Evolutionary conservation across 768 basidiomycete genomes (phyloP), one percentile per base, ranked within the genome.

Genomic region (Suillus tomentosus): DNA sequence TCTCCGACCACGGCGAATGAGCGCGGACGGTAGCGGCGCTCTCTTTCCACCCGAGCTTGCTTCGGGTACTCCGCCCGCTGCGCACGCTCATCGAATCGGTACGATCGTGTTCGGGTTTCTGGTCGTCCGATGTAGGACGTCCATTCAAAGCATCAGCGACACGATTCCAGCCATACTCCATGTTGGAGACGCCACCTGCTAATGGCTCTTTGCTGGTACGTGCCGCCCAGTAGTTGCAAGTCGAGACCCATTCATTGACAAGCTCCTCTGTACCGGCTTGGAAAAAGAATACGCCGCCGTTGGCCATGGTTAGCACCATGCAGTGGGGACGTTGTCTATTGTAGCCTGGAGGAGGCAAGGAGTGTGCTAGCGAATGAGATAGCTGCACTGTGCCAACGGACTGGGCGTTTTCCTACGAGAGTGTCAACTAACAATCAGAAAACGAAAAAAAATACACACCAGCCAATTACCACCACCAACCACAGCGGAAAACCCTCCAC

Each of bases 181-280:
- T 96, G 78, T 99, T 99, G 57, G 94, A 95, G 9, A 99, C 96
- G 27, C 97, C 97, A 5, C 97, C 97, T 2, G 92, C 85, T 3
- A 99, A 84, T 1, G 97, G 97, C 73, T 98, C 96, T 70, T 96
- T 95, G 76, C 93, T 95, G 62, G 88, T 92, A 53, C 97, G 84
- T 2, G 96, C 97, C 0, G 97, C 94, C 97, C 97, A 99, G 74
- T 99, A 99, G 79, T 99, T 99, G 85, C 96, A 98, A 0, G 97
- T 97, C 47, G 92, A 90, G 8, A 97, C 96, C 97, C 97, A 99
- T 76, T 99, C 97, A 70, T 92, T 92, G 58, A 97, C 95, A n/a
- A 99, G 86, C 69, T 98, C 96, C 71, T 97, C 96, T 4, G 97
- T 99, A 2, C 97, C 97, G 1, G 96, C 95, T 77, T 99, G 97